phyloP scores from a whole-genome alignment of 148 eudicot genomes.

The Cornus florida region DNA sequence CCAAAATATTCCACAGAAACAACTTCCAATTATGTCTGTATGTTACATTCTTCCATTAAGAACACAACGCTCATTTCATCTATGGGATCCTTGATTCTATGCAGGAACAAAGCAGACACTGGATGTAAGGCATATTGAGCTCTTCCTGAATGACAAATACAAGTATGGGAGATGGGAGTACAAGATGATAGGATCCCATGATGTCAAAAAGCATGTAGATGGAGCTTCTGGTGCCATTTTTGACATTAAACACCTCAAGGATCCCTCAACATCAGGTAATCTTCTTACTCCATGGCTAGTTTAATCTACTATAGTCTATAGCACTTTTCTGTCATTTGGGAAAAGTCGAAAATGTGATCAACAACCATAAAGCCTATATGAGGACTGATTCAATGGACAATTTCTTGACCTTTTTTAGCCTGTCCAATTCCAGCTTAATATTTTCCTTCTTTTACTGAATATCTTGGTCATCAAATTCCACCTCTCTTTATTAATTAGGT shows the following conservation, averaged over 20 bases:
- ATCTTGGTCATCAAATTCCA: too few species aligned
- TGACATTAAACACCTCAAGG: conserved; percentile 60
- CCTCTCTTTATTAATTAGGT: too few species aligned
- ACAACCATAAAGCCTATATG: neutral
- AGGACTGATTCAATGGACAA: neutral
- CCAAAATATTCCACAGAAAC: neutral
- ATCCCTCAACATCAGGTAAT: conserved; percentile 70
- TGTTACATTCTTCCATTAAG: neutral
- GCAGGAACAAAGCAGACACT: conserved; percentile 92
- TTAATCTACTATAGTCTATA: neutral
- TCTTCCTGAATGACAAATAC: conserved; percentile 64
- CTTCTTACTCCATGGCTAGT: neutral
- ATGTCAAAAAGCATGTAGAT: conserved; percentile 8
- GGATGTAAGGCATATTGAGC: conserved; percentile 89
- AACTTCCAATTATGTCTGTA: neutral
- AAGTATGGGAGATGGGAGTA: conserved; percentile 80
- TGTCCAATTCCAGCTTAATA: too few species aligned
- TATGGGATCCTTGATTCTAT: neutral
- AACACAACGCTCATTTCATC: neutral
- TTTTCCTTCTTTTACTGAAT: too few species aligned
- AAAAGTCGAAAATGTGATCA: neutral
- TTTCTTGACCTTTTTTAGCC: too few species aligned
- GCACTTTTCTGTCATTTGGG: neutral
- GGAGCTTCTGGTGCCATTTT: conserved; percentile 83
- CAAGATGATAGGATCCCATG: conserved; percentile 50